Conservation (phyloP, 2,329 filamentous ascomycete species). For the Clonostachys rhizophaga region DNA sequence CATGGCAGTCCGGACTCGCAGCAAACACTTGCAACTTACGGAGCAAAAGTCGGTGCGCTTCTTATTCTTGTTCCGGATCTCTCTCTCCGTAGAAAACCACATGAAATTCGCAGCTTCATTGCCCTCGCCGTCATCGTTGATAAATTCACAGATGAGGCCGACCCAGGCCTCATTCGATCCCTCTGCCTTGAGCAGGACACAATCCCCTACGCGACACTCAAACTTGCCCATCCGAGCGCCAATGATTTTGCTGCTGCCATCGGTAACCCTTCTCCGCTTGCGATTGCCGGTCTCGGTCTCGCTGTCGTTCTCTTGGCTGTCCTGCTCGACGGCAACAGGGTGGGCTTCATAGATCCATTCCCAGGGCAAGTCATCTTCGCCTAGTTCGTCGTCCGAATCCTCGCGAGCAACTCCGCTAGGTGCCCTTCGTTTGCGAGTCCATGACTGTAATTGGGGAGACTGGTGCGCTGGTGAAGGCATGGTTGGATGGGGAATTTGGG, state of each 20-base stretch:
- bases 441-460: not conserved
- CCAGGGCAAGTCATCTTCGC: constrained; percentile 68
- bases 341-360: constrained; percentile 67
- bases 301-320: constrained; percentile 7
- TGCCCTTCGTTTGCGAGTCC: constrained; percentile 3
- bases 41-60: constrained; percentile 76
- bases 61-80: constrained; percentile 78
- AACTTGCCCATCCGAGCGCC: constrained; percentile 82
- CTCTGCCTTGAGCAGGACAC: constrained; percentile 82
- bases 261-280: constrained; percentile 24
- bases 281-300: constrained; percentile 19
- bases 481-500: not conserved
- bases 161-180: constrained; percentile 88
- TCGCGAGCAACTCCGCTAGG: constrained; percentile 60
- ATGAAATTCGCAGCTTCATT: constrained; percentile 74
- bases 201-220: constrained; percentile 75
- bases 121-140: constrained; percentile 54
- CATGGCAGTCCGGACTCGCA: not conserved
- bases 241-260: constrained; percentile 51
- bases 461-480: not conserved
- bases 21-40: constrained; percentile 31
- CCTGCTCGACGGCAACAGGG: constrained; percentile 8
- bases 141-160: constrained; percentile 80
- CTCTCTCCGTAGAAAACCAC: constrained; percentile 92
- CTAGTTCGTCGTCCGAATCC: constrained; percentile 86